Conservation (phyloP, 257 asterid species). For the Penstemon newberryi region DNA sequence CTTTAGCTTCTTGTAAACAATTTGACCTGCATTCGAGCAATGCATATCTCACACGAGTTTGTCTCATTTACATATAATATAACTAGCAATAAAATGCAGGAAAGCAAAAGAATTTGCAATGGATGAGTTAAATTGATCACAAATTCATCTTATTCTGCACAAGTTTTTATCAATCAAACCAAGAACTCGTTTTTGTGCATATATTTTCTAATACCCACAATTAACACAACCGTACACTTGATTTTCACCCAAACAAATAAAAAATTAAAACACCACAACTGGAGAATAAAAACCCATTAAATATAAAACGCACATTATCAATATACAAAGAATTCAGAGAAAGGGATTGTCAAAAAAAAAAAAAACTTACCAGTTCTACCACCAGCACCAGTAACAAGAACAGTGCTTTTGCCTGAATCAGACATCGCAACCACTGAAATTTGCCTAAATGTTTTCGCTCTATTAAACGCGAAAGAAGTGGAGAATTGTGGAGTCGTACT, state of each 20-base stretch:
- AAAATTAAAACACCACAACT: background rate
- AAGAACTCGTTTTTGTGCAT: too few relatives aligned
- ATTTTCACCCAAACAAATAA: conserved; percentile 8
- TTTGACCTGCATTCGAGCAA: conserved; percentile 55
- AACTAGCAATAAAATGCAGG: too few relatives aligned
- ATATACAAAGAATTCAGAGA: background rate
- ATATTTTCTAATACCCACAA: too few relatives aligned
- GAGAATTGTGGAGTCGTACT: conserved; percentile 24
- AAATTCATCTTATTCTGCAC: too few relatives aligned
- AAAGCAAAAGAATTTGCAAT: too few relatives aligned
- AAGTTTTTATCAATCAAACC: too few relatives aligned
- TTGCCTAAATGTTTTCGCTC: conserved; percentile 28
- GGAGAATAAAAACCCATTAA: conserved; percentile 24
- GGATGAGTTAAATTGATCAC: too few relatives aligned
- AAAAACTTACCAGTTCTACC: conserved; percentile 74
- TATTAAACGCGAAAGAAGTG: background rate
- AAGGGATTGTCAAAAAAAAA: background rate
- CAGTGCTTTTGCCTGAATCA: conserved; percentile 53
- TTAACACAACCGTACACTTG: background rate
- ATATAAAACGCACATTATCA: background rate
- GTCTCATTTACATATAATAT: too few relatives aligned
- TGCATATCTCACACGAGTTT: too few relatives aligned
- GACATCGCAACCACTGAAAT: conserved; percentile 58
- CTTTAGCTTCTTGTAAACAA: conserved; percentile 86
- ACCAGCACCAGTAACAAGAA: conserved; percentile 92